Conservation (phyloP, 768 basidiomycete species). For the Cytidiella melzeri region DNA sequence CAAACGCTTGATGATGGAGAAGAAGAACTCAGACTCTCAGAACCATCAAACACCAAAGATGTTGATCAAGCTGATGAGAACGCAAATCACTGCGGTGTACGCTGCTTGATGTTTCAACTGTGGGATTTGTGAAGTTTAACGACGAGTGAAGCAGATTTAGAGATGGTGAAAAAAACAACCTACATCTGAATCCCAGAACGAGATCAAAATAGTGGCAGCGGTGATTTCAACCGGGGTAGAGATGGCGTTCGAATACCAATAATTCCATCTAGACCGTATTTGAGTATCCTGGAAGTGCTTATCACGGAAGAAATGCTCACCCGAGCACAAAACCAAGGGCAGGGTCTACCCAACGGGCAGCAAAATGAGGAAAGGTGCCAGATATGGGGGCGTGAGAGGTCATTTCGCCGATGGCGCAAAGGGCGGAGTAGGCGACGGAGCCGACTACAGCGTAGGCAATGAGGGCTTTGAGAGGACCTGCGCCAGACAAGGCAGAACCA, state of each 20-base stretch:
- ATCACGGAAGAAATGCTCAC: slow-evolving; percentile 8
- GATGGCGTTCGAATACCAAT: slow-evolving; percentile 41
- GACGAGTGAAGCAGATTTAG: neutral
- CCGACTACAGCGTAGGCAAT: slow-evolving; percentile 61
- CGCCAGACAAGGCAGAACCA: slow-evolving; percentile 49
- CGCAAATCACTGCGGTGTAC: slow-evolving; percentile 54
- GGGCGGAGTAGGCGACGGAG: slow-evolving; percentile 58
- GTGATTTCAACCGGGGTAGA: slow-evolving; percentile 70
- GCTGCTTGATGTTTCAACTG: slow-evolving; percentile 45
- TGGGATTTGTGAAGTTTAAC: neutral
- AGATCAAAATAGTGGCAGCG: slow-evolving; percentile 61
- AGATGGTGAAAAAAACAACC: slow-evolving; percentile 14
- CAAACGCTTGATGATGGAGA: slow-evolving; percentile 61
- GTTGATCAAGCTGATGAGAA: slow-evolving; percentile 56
- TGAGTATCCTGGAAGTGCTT: neutral
- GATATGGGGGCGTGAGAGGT: slow-evolving; percentile 75
- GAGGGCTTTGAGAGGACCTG: slow-evolving; percentile 63
- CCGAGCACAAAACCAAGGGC: slow-evolving; percentile 30
- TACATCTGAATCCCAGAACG: slow-evolving; percentile 67
- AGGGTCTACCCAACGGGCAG: slow-evolving; percentile 32
- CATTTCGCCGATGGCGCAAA: slow-evolving; percentile 73
- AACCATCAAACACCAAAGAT: slow-evolving; percentile 69
- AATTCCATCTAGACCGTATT: slow-evolving; percentile 21
- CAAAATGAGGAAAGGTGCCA: slow-evolving; percentile 72
- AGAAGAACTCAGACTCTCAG: slow-evolving; percentile 68